Base-by-base conservation (phyloP, 148 eudicot genomes). In the Vaccinium macrocarpon region DNA sequence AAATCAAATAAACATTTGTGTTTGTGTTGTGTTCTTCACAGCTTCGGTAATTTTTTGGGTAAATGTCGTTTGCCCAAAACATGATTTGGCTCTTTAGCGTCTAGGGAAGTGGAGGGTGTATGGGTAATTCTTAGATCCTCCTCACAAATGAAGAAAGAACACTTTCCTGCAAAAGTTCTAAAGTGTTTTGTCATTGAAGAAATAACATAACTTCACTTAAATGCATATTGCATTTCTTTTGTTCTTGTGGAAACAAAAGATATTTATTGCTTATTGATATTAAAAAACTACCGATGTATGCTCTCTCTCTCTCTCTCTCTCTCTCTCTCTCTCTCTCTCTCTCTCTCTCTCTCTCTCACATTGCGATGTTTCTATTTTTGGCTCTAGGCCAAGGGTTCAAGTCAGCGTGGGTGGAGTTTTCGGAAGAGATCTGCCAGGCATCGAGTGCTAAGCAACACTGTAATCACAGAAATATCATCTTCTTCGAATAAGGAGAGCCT, bases 391-490 rank as follows among this genome's bases (percentile, higher is more conserved):
- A 94, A 96, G 90, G 86, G 89, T 51, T 87, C 92, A 70, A 86
- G 86, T 29, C 94, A 92, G 84, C 92, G 94, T 70, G 91, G 99
- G 29, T 96, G 99, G 99, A 94, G 97, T 91, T 96, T 96, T 50
- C 87, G 94, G 76, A 96, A 96, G 84, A 92, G 89, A 90, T 92
- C 97, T 83, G 87, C 93, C 66, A 88, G 91, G 77, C 97, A 94
- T 88, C 91, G 92, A 71, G 91, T 96, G 66, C 86, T 93, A 84
- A 93, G 90, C 89, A 94, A 90, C 90, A 90, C 83, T 82, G 93
- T 90, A 79, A 87, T 76, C 64, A 78, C 94, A 38, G 94, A 94
- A 86, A 61, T 84, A 27, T 74, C 93, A 25, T 81, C 92, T 82
- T 77, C 89, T 83, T 87, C 83, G 23, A 88, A 82, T 83, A 95